Conservation (phyloP, 1,284 basidiomycete genomes). For the Papiliotrema laurentii region DNA sequence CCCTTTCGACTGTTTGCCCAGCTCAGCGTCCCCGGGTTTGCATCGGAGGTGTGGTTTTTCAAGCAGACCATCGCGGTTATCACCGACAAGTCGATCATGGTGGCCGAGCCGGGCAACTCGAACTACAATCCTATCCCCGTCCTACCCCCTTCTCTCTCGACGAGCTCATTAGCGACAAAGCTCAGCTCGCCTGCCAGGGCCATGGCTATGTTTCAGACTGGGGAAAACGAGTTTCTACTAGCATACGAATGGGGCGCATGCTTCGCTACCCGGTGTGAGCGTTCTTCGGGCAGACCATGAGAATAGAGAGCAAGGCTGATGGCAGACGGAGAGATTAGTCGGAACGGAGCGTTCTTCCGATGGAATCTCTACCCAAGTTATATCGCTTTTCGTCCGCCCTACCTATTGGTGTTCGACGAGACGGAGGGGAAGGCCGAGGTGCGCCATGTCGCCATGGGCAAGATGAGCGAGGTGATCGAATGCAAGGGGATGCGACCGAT, state of each 20-base stretch:
- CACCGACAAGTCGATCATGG: constrained; percentile 29
- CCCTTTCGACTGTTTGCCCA: constrained; percentile 27
- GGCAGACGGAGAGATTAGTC: constrained; percentile 29
- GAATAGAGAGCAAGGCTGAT: not conserved
- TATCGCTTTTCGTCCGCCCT: constrained; percentile 21
- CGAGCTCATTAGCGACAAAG: constrained; percentile 11
- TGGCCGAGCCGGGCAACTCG: constrained; percentile 35
- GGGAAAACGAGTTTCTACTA: constrained; percentile 33
- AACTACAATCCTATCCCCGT: constrained; percentile 26
- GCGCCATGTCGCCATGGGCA: constrained; percentile 21
- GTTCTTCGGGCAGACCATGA: not conserved
- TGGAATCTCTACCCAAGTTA: constrained; percentile 34
- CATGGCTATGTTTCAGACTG: constrained; percentile 34
- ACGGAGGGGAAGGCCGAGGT: constrained; percentile 23
- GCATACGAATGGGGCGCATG: constrained; percentile 36
- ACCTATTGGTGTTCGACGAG: constrained; percentile 34
- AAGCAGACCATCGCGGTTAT: constrained; percentile 31
- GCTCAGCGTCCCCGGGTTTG: constrained; percentile 24
- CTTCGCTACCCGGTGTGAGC: constrained; percentile 35
- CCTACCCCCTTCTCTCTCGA: constrained; percentile 10
- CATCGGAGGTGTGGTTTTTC: constrained; percentile 34
- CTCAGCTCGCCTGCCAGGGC: constrained; percentile 18
- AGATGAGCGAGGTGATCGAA: constrained; percentile 33
- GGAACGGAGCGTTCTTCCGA: constrained; percentile 22
- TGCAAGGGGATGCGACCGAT: constrained; percentile 24